These are phyloP conservation scores for Blastocystis sp. DNA, from an alignment of 352 stramenopile genomes.

Conservation along the genomic window DNA sequence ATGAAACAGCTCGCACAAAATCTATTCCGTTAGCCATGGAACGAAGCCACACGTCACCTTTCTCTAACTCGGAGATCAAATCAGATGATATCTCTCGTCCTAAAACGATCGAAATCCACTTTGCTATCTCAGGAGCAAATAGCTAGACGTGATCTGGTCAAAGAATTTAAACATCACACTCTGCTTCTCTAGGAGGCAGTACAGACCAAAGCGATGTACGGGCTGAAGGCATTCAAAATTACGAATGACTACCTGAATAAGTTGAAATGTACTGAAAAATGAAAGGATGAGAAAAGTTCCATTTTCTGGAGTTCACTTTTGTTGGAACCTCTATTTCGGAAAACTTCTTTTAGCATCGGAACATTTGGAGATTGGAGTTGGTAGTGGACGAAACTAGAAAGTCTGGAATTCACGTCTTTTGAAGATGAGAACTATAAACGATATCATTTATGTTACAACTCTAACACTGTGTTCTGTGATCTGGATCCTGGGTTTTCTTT, in stretches of 20 bases:
- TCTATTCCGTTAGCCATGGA: not conserved
- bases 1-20: constrained; percentile 28
- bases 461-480: not conserved
- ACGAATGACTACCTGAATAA: not conserved
- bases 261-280: not conserved
- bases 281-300: not conserved
- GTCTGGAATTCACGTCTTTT: too few species aligned
- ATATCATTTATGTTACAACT: not conserved
- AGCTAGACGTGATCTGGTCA: not conserved
- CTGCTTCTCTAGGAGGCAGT: constrained; percentile 6
- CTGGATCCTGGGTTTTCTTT: not conserved
- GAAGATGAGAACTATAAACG: not conserved
- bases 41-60: not conserved
- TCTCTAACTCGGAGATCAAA: constrained; percentile 6
- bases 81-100: not conserved
- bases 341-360: not conserved
- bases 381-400: not conserved
- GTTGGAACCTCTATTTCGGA: not conserved
- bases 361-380: not conserved
- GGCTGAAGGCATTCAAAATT: constrained; percentile 1
- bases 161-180: constrained; percentile 7
- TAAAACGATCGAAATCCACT: constrained; percentile 50
- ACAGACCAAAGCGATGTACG: constrained; percentile 25
- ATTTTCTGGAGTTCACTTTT: not conserved
- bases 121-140: constrained; percentile 32